Evolutionary conservation across 371 early-diverging fungal genomes (phyloP), one percentile per base, ranked within the genome.

Genomic region (Mucor velutinosus): DNA sequence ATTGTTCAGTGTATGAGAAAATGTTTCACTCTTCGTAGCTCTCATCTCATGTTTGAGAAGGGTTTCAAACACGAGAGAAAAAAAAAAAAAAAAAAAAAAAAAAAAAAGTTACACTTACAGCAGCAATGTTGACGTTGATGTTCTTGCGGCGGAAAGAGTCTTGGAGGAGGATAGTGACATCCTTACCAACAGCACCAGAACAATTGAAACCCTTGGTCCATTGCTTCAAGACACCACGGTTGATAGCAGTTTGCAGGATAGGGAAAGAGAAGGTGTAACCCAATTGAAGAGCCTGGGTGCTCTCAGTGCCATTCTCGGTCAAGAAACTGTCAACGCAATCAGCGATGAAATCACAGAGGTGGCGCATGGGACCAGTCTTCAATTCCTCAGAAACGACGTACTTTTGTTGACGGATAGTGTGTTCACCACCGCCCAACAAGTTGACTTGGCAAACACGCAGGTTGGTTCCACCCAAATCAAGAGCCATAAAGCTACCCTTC

Each of bases 191-290:
- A 45, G 92, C 92, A 62, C 92, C 93, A 12, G 87, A 65, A 68
- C 86, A 85, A 19, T 76, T 82, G 80, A 95, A 97, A 14, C 98
- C 97, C 85, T 97, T 99, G 70, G 92, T 95, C 99, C 99, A 98
- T 65, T 84, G 77, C 68, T 94, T 86, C 63, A 97, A 83, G n/a
- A 82, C 89, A 43, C 96, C 96, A 62, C 88, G 84, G 71, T 89
- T 85, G 47, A 95, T 86, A 39, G 80, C 75, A 2, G 92, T 92
- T 73, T 98, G 97, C 35, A 83, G 74, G 56, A 95, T 90, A 25
- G 99, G 96, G 80, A 95, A 98, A 15, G 94, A 94, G 75, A 98
- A 98, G 1, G 99, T 98, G 77, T 94, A 97, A 7, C 99, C 99
- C 21, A 93, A 69, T 41, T 81, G 84, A 39, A 79, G 62, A 5